A percentile compares a stretch with the other conserved stretches of the same genome.
Evolutionary conservation across 805 yeast species (phyloP).

Genomic region (Sugiyamaella marilandica): DNA sequence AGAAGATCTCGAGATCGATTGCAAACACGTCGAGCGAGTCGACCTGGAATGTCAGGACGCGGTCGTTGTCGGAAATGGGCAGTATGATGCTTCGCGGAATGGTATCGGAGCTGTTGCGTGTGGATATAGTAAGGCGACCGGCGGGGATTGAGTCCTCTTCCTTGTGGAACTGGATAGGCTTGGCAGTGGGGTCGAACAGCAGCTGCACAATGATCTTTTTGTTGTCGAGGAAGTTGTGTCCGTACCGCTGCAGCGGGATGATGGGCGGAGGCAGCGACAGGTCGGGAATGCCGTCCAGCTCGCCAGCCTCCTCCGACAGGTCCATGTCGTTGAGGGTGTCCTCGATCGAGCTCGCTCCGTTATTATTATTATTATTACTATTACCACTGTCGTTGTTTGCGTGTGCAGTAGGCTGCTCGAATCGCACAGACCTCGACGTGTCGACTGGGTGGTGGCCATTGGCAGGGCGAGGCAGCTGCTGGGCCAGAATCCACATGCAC

Average conservation of each 20-base stretch:
- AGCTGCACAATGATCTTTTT: conserved; percentile 82
- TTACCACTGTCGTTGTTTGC: too few species aligned
- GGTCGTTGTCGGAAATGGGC: conserved; percentile 67
- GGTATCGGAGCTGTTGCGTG: conserved; percentile 63
- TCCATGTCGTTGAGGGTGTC: conserved; percentile 23
- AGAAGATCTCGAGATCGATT: conserved; percentile 85
- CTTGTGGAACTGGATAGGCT: conserved; percentile 43
- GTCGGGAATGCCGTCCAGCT: conserved; percentile 78
- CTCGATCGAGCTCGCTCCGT: conserved; percentile 1
- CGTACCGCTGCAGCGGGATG: conserved; percentile 87
- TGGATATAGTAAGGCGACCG: conserved; percentile 70
- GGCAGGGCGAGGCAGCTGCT: conserved; percentile 15
- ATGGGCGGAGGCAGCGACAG: conserved; percentile 93
- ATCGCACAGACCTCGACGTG: conserved; percentile 8
- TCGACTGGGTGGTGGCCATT: conserved; percentile 6
- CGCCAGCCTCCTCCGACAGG: conserved; percentile 23
- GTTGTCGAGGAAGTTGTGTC: conserved; percentile 91
- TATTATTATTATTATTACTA: too few species aligned
- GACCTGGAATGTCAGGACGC: conserved; percentile 76
- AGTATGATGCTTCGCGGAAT: conserved; percentile 82
- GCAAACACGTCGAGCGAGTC: conserved; percentile 68
- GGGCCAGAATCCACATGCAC: conserved; percentile 67
- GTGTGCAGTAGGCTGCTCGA: background rate
- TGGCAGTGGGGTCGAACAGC: conserved; percentile 50
- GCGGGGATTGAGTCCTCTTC: conserved; percentile 37